Evolutionary conservation across 2,329 filamentous ascomycete species (phyloP).

Genomic region (Xylaria sp.): DNA sequence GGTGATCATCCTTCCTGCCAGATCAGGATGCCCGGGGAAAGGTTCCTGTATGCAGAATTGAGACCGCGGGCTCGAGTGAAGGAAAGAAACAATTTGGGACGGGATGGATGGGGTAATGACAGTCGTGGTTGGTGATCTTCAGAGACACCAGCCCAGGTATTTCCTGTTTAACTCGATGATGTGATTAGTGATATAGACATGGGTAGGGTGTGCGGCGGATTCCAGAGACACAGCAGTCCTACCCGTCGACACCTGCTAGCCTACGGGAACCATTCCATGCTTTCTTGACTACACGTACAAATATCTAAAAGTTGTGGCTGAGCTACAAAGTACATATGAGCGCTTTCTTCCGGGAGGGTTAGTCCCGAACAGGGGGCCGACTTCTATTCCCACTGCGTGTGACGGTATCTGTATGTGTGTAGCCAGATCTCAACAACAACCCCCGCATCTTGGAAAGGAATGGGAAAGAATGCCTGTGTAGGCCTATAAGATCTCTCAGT

Average conservation of each 20-base stretch:
- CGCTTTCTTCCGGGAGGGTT: background rate
- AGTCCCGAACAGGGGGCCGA: background rate
- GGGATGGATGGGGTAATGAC: background rate
- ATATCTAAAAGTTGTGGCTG: background rate
- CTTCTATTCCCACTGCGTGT: background rate
- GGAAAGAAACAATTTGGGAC: background rate
- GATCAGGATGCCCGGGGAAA: background rate
- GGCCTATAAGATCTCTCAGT: too few species aligned
- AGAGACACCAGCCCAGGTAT: background rate
- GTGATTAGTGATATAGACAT: constrained; percentile 4
- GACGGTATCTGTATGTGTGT: background rate
- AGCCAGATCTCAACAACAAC: background rate
- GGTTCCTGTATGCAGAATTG: background rate
- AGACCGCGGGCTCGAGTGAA: background rate
- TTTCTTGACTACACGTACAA: background rate
- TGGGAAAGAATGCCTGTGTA: too few species aligned
- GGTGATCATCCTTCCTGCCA: background rate
- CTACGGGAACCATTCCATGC: background rate
- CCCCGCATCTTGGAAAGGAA: background rate
- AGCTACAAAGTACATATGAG: background rate
- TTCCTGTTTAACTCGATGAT: background rate
- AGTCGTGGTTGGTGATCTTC: background rate
- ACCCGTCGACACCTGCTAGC: background rate
- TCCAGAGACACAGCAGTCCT: constrained; percentile 9
- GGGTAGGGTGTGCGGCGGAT: constrained; percentile 12